These are phyloP conservation scores for Gelatoporia subvermispora DNA, from an alignment of 768 basidiomycete genomes.

Conservation along the genomic window DNA sequence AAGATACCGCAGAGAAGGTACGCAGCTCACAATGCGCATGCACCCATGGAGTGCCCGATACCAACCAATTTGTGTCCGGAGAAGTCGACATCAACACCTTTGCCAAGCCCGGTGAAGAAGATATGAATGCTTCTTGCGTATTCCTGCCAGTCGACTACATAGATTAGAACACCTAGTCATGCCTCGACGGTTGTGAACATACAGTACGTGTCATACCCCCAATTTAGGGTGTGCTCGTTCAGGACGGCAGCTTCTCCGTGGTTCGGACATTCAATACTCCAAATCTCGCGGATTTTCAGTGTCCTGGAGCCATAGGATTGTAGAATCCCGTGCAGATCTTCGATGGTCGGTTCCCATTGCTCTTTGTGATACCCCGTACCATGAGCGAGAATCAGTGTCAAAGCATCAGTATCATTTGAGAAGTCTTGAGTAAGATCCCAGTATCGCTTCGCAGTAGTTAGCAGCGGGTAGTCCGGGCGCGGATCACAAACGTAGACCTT, in stretches of 20 bases:
- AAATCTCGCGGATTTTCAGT: neutral
- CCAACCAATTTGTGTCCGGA: constrained; percentile 41
- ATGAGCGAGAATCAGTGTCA: neutral
- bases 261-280: neutral
- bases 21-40: too few relatives aligned
- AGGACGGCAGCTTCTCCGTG: constrained; percentile 1
- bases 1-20: too few relatives aligned
- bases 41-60: constrained; percentile 55
- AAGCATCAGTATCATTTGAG: neutral
- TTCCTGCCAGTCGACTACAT: constrained; percentile 49
- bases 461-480: constrained; percentile 44
- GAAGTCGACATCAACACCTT: constrained; percentile 47
- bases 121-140: constrained; percentile 43
- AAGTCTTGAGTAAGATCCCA: constrained; percentile 27
- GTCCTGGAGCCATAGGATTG: neutral
- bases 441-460: constrained; percentile 47
- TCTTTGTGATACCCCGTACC: constrained; percentile 36
- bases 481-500: constrained; percentile 31
- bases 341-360: constrained; percentile 52
- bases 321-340: constrained; percentile 37
- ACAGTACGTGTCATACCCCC: constrained; percentile 41
- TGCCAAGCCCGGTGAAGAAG: constrained; percentile 44
- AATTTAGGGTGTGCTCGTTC: neutral
- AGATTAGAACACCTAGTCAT: neutral
- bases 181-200: constrained; percentile 11